Percentiles rank a stretch among this genome's conserved stretches.
Evolutionary conservation across 306 rosid species (phyloP).

Genomic region (Inga oerstediana): DNA sequence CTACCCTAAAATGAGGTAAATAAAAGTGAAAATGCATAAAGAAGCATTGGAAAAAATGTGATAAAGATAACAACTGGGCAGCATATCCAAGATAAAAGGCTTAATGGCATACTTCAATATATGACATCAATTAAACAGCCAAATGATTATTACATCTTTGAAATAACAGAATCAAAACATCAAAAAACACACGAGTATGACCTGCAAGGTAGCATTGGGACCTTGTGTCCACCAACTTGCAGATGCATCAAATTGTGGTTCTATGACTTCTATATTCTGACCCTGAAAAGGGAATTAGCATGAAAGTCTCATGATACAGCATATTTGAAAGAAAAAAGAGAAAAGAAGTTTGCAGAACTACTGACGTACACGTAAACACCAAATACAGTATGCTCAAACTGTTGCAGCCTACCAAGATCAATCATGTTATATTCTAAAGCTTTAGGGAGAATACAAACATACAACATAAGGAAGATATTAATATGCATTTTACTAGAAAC

Average conservation of each 20-base stretch:
- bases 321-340: slow-evolving; percentile 6
- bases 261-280: slow-evolving; percentile 60
- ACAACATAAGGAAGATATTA: background rate
- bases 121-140: slow-evolving; percentile 15
- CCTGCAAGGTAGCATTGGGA: slow-evolving; percentile 90
- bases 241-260: slow-evolving; percentile 90
- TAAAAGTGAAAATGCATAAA: background rate
- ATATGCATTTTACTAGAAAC: slow-evolving; percentile 36
- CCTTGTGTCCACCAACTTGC: slow-evolving; percentile 99
- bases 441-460: background rate
- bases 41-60: background rate
- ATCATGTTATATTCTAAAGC: background rate
- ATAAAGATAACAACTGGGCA: slow-evolving; percentile 18
- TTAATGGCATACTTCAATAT: slow-evolving; percentile 19
- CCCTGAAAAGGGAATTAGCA: slow-evolving; percentile 11
- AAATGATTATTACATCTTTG: slow-evolving; percentile 18
- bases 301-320: slow-evolving; percentile 1
- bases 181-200: slow-evolving; percentile 42
- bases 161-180: slow-evolving; percentile 19
- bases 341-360: slow-evolving; percentile 16
- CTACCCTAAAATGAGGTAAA: background rate
- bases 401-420: slow-evolving; percentile 24
- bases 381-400: slow-evolving; percentile 22
- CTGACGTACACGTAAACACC: slow-evolving; percentile 22
- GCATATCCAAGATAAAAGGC: slow-evolving; percentile 29